A percentile compares a stretch with the other conserved stretches of the same genome.
Evolutionary conservation across 2,329 filamentous ascomycete genomes (phyloP).

Genomic region (Aureobasidium sp.): DNA sequence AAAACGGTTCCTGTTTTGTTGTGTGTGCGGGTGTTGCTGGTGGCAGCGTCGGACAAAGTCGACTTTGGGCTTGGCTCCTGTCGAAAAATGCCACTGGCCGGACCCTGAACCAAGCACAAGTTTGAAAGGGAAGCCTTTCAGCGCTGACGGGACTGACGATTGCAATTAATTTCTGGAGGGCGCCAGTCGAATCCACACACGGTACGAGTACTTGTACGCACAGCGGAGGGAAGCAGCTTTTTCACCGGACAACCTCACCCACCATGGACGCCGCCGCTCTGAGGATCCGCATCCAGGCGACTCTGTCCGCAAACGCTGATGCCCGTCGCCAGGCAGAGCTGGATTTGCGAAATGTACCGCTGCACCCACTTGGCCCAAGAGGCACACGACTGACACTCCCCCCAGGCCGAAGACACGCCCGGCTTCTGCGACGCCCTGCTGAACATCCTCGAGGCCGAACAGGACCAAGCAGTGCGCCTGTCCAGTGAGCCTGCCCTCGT

Average conservation of each 20-base stretch:
- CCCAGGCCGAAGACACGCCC: conserved; percentile 76
- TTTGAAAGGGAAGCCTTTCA: background rate
- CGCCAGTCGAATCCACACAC: background rate
- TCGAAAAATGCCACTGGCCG: conserved; percentile 1
- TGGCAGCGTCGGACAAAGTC: conserved; percentile 1
- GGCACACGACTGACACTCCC: background rate
- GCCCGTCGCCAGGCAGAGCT: conserved; percentile 67
- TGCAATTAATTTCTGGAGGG: conserved; percentile 3
- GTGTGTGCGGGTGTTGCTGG: background rate
- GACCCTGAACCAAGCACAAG: conserved; percentile 4
- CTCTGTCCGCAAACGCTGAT: conserved; percentile 65
- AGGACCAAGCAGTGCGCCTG: conserved; percentile 73
- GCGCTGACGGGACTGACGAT: background rate
- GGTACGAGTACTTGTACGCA: background rate
- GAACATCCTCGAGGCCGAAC: conserved; percentile 82
- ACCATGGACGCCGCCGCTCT: conserved; percentile 66
- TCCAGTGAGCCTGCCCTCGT: conserved; percentile 58
- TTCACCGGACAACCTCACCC: background rate
- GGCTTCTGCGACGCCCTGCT: conserved; percentile 87
- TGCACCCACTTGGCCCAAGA: background rate
- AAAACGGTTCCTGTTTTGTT: background rate
- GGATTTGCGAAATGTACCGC: conserved; percentile 69
- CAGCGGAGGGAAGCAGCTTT: background rate
- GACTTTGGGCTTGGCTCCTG: background rate
- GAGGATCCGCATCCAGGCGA: conserved; percentile 67